Evolutionary conservation across 495 filamentous ascomycete species (phyloP).

Genomic region (Podospora conica): DNA sequence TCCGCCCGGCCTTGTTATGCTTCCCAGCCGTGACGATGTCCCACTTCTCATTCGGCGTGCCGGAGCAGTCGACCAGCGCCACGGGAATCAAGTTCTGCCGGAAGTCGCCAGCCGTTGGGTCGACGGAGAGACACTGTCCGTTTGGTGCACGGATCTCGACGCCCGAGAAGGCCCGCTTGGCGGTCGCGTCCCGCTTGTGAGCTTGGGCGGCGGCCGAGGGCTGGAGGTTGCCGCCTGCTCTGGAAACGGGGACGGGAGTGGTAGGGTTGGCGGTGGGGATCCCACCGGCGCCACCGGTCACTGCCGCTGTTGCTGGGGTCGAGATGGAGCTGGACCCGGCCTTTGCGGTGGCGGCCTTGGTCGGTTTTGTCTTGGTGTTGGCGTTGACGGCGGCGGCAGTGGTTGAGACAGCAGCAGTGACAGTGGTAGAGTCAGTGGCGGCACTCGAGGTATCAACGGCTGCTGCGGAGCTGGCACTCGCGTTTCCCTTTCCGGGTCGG

Average conservation of each 20-base stretch:
- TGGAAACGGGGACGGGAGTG: constrained; percentile 42
- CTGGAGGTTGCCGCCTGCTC: constrained; percentile 43
- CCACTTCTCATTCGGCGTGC: constrained; percentile 46
- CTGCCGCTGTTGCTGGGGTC: background rate
- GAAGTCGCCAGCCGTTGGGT: constrained; percentile 51
- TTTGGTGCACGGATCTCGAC: constrained; percentile 43
- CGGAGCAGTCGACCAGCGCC: constrained; percentile 38
- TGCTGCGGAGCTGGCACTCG: too few species aligned
- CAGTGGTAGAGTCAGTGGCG: constrained; percentile 7
- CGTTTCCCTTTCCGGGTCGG: background rate
- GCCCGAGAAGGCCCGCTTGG: constrained; percentile 41
- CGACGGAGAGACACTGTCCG: constrained; percentile 47
- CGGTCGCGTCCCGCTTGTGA: constrained; percentile 41
- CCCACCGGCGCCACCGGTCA: constrained; percentile 10
- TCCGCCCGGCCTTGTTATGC: constrained; percentile 32
- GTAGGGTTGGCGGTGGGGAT: constrained; percentile 39
- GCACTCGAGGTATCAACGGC: too few species aligned
- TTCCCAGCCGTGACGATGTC: constrained; percentile 47
- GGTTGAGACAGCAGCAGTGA: background rate
- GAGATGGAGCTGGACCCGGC: constrained; percentile 1
- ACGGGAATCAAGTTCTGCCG: constrained; percentile 50
- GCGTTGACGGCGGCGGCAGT: background rate
- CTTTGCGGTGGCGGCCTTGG: background rate
- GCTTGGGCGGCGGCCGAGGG: constrained; percentile 45
- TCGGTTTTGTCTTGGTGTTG: background rate